Evolutionary conservation across 1,284 basidiomycete genomes (phyloP).

Genomic region (Puccinia polysora): DNA sequence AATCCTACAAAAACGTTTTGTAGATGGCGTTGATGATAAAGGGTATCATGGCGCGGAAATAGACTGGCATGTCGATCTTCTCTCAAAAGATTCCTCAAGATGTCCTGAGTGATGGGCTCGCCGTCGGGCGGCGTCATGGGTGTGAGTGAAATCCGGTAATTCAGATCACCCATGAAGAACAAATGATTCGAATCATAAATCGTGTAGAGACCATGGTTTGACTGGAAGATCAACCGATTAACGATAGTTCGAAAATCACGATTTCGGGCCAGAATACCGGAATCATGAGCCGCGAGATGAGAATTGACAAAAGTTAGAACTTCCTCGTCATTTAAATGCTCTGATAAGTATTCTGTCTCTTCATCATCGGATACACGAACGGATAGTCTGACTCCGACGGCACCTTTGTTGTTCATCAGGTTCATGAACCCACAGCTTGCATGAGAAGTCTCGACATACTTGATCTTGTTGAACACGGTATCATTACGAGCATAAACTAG

Average conservation of each 20-base stretch:
- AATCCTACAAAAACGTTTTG: constrained; percentile 67
- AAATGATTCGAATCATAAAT: constrained; percentile 53
- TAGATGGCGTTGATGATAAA: constrained; percentile 63
- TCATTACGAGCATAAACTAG: constrained; percentile 37
- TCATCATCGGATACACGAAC: background rate
- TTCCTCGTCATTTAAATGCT: constrained; percentile 24
- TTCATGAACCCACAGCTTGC: constrained; percentile 49
- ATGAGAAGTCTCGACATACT: constrained; percentile 8
- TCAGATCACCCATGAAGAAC: constrained; percentile 53
- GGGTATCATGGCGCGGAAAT: constrained; percentile 72
- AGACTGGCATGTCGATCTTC: constrained; percentile 47
- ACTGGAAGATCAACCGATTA: constrained; percentile 67
- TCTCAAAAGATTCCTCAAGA: constrained; percentile 47
- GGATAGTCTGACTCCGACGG: constrained; percentile 74
- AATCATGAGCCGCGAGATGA: constrained; percentile 78
- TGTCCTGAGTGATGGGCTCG: constrained; percentile 55
- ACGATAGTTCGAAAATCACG: constrained; percentile 75
- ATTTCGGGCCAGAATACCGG: constrained; percentile 67
- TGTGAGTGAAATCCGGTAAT: constrained; percentile 51
- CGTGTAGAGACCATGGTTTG: constrained; percentile 44
- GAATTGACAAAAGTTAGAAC: constrained; percentile 76
- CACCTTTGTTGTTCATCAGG: constrained; percentile 89
- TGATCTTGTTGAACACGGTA: constrained; percentile 16
- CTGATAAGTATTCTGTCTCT: constrained; percentile 17
- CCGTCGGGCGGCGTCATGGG: constrained; percentile 44